Evolutionary conservation across 805 yeast genomes (phyloP), one percentile per base, ranked within the genome.

Genomic region (Kodamaea kakaduensis): DNA sequence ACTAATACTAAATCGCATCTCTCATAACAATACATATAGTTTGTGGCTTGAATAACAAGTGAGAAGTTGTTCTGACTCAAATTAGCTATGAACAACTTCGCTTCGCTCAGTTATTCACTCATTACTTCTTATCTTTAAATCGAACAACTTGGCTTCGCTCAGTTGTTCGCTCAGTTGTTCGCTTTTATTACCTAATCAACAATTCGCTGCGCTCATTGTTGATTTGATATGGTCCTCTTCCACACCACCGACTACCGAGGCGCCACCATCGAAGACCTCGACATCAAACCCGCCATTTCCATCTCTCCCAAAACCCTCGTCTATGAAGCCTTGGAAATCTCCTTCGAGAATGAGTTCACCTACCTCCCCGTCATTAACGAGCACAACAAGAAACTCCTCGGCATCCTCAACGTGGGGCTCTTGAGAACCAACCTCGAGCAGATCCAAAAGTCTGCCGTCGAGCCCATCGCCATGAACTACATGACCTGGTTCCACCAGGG

Each of bases 261-360:
- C 0, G 80, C 81, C 9, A 73, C 78, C 2, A 68, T 77, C 5
- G 81, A 77, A 49, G 82, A 77, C 45, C 64, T 77, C 41, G 78
- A 76, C 50, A 65, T 75, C 32, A 69, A 71, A 26, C 82, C 81
- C 1, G 81, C 81, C 15, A 55, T 73, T 20, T 65, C 78, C 8
- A 69, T 77, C 19, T 63, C 64, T 32, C 78, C 79, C 1, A 50
- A 61, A 12, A 71, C 76, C 6, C 60, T 61, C 6, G 52, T 77
- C 23, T 56, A 53, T n/a, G 64, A 63, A 31, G 81, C 81, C 8
- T 54, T 73, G 21, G 80, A 74, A 44, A 57, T 74, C 24, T 66
- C 79, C n/a, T 75, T 61, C 40, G 82, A 77, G 48, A 59, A 73
- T 45, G 72, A 71, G 40, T 76, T 71, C 52, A 68, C 75, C 8